Conservation (phyloP, 2,329 filamentous ascomycete species). For the Fusarium pseudograminearum region DNA sequence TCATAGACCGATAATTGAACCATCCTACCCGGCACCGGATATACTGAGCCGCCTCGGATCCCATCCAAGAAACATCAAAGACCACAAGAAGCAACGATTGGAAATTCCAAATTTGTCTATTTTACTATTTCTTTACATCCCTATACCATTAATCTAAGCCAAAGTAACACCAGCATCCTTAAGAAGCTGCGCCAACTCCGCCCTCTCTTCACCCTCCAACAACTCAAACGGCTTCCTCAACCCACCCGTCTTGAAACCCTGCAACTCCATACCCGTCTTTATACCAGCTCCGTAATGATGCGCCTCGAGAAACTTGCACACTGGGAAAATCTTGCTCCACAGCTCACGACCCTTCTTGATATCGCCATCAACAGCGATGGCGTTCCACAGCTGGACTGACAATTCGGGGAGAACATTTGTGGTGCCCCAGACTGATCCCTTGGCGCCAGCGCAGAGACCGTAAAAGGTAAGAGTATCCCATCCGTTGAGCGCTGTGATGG, state of each 20-base stretch:
- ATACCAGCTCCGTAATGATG: slow-evolving; percentile 61
- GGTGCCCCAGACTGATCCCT: slow-evolving; percentile 64
- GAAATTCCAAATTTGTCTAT: neutral
- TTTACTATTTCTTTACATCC: neutral
- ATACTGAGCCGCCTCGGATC: too few relatives aligned
- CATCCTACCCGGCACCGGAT: too few relatives aligned
- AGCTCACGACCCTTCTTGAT: slow-evolving; percentile 58
- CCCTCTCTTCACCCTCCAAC: slow-evolving; percentile 45
- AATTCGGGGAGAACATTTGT: slow-evolving; percentile 64
- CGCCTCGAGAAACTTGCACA: slow-evolving; percentile 63
- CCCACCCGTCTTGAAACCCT: slow-evolving; percentile 60
- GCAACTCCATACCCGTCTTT: slow-evolving; percentile 63
- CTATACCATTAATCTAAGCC: neutral
- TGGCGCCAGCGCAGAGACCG: slow-evolving; percentile 61
- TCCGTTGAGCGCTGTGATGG: slow-evolving; percentile 63
- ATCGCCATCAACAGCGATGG: slow-evolving; percentile 55
- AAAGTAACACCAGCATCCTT: slow-evolving; percentile 54
- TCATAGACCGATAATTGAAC: too few relatives aligned
- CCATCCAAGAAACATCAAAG: neutral
- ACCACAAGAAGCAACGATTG: accelerated
- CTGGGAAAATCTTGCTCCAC: slow-evolving; percentile 62
- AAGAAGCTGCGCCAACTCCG: slow-evolving; percentile 54
- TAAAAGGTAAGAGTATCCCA: slow-evolving; percentile 68
- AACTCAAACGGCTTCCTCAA: slow-evolving; percentile 62
- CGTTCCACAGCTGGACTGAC: slow-evolving; percentile 61